These are phyloP conservation scores for Geoglossum glabrum DNA, from an alignment of 495 filamentous ascomycete genomes.

Conservation along the genomic window DNA sequence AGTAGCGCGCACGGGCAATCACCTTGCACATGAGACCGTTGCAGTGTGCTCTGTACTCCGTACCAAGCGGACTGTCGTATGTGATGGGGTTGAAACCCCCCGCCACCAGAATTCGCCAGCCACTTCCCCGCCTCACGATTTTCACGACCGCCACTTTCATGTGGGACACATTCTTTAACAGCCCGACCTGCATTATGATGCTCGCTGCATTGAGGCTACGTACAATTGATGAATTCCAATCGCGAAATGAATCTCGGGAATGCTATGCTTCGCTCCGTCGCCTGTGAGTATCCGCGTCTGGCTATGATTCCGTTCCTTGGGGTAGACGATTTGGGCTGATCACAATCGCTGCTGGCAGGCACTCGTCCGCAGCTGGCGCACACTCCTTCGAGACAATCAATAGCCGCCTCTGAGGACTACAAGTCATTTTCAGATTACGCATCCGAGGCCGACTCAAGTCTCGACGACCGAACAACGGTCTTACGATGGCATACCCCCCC, in stretches of 20 bases:
- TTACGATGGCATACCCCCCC: constrained; percentile 31
- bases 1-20: too few relatives aligned
- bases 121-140: not conserved
- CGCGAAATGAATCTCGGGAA: constrained; percentile 3
- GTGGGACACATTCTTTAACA: not conserved
- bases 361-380: constrained; percentile 28
- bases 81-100: not conserved
- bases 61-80: too few relatives aligned
- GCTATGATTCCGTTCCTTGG: not conserved
- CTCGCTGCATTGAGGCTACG: not conserved
- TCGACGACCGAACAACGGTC: constrained; percentile 27
- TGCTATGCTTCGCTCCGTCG: constrained; percentile 3
- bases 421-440: constrained; percentile 37
- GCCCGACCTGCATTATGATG: constrained; percentile 1
- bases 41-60: too few relatives aligned
- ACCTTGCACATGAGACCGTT: too few relatives aligned
- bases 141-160: not conserved
- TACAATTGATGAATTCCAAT: not conserved
- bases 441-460: constrained; percentile 23
- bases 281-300: not conserved
- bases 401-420: constrained; percentile 47
- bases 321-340: not conserved
- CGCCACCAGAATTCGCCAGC: not conserved
- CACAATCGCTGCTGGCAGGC: constrained; percentile 11
- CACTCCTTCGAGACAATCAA: constrained; percentile 35